Conservation (phyloP, 192 early-diverging fungal genomes). For the Physocladia obscura region DNA sequence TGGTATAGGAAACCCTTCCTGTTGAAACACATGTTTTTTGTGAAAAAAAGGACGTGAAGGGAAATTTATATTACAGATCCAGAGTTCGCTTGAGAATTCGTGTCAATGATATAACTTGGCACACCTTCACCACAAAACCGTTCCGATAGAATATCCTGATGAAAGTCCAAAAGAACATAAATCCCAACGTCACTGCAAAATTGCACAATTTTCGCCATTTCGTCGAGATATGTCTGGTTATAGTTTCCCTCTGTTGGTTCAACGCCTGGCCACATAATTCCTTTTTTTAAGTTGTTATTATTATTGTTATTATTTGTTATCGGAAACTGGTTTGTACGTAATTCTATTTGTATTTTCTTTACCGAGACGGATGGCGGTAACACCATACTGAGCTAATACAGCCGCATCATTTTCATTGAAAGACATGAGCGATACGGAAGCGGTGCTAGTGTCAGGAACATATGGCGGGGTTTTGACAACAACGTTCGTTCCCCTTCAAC, state of each 20-base stretch:
- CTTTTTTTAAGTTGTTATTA: not conserved
- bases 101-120: conserved; percentile 33
- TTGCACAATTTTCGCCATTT: conserved; percentile 51
- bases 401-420: conserved; percentile 18
- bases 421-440: not conserved
- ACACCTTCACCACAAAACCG: conserved; percentile 57
- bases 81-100: conserved; percentile 14
- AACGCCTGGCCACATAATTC: conserved; percentile 58
- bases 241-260: conserved; percentile 61
- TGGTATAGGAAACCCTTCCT: conserved; percentile 33
- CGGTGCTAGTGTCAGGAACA: not conserved
- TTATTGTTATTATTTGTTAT: not conserved
- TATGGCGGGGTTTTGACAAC: conserved; percentile 12
- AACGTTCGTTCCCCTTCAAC: conserved; percentile 11
- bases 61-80: not conserved
- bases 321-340: not conserved
- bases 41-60: not conserved
- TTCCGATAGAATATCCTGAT: conserved; percentile 58
- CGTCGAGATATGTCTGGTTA: conserved; percentile 55
- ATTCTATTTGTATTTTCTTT: not conserved
- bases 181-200: conserved; percentile 53
- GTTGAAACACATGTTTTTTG: not conserved
- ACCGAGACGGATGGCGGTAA: conserved; percentile 18
- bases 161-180: conserved; percentile 65
- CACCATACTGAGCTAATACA: not conserved